Base-by-base conservation (phyloP, 2,329 filamentous ascomycete species). In the Xylariaceae sp. region DNA sequence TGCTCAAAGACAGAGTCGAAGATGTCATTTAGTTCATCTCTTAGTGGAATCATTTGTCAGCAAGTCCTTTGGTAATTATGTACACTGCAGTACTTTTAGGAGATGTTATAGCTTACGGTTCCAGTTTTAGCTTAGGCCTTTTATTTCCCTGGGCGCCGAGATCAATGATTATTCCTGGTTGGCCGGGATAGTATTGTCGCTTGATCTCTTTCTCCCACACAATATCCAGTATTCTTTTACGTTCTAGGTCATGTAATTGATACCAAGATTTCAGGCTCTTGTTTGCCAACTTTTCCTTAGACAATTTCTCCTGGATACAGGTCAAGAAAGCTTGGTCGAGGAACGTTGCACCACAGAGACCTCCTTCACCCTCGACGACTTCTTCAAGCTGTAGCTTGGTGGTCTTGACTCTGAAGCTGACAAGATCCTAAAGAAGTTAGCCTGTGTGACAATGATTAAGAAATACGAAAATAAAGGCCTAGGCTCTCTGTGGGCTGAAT, bases 331-430 rank as follows among this genome's bases (percentile, higher is more conserved):
- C 50, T 2, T 77, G 66, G 24, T 78, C 74, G 0, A 78, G 64
- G 10, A 77, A 76, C 0, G 75, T 61, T 0, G 64, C 73, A 0
- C 76, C 75, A 2, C 73, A 76, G 0, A 78, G 59, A 0, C 2
- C 56, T 66, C 74, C 75, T 6, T 73, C 64, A 0, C 75, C 75
- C 11, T 64, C 58, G 1, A 76, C 73, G 0, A 67, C 64, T 10
- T 79, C 75, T 2, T 64, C 56, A 0, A 75, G 72, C 0, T 59
- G 3, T 0, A 44, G 50, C 0, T 50, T 58, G 0, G 51, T 45
- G 0, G 75, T 51, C 2, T 62, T 29, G 6, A 46, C 52, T 21
- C 16, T 54, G 15, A 77, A 78, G 16, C 66, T 76, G 33, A 77
- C 76, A 0, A 77, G 53, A 15, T 78, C 74, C 73, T 75, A 7